Evolutionary conservation across 225 moss, liverwort and hornwort genomes (phyloP), one percentile per base, ranked within the genome.

Genomic region (Marchantia polymorpha): DNA sequence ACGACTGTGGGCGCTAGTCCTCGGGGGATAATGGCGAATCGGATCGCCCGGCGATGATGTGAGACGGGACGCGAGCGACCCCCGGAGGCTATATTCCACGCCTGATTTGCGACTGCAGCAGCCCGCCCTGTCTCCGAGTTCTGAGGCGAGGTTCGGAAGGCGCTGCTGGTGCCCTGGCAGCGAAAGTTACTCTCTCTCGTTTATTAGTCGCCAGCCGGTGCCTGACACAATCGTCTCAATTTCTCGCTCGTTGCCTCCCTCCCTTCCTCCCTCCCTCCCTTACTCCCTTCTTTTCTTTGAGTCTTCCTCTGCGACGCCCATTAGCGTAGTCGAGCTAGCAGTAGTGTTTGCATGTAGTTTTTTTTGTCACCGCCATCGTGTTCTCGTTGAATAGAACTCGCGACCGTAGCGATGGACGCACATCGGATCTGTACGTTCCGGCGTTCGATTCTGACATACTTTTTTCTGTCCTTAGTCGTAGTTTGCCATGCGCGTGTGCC

Each of bases 401-500:
- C 23, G 49, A 50, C 10, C 10, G 22, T 8, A 14, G 59, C 59
- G 55, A 75, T 75, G 75, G 75, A 75, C 58, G 16, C 31, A 17
- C 46, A 19, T 22, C 54, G 29, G 13, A 16, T 52, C 11, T 25
- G 12, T 12, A 10, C 52, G 25, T 49, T n/a, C 25, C 19, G 75
- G 31, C 53, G 75, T 3, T 29, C 59, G 46, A 75, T 75, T 46
- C 59, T 58, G 58, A 59, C 19, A 1, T 75, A 20, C 22, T 46
- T 75, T 46, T 16, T 77, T 65, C 30, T 77, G 3, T 64, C 77
- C 10, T 48, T 66, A 65, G 64, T 65, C 26, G 25, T 77, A 77
- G 50, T 48, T 15, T 53, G 64, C 12, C 64, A 77, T 49, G 77
- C 77, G 7, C 77, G 77, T 49, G 64, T 77, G 49, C 77, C 77